Percentiles rank a stretch among this genome's conserved stretches.
These are phyloP conservation scores for Lyophyllum semitale DNA, from an alignment of 768 basidiomycete species.

Conservation along the genomic window DNA sequence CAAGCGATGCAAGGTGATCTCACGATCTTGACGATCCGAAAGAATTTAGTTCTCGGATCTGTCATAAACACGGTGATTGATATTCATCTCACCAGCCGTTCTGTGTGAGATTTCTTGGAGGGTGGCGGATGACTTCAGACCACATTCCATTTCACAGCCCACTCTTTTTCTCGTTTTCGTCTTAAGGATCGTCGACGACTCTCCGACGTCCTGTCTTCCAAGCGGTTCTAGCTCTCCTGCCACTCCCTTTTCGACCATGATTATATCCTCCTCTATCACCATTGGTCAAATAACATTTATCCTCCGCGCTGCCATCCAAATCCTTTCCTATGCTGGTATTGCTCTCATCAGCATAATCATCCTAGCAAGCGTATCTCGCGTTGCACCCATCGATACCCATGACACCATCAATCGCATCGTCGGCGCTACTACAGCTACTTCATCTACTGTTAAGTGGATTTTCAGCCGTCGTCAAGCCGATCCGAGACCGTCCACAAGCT, in stretches of 20 bases:
- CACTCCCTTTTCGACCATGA: constrained; percentile 4
- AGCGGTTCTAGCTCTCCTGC: background rate
- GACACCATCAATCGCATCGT: constrained; percentile 23
- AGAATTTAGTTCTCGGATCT: background rate
- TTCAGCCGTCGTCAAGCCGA: constrained; percentile 18
- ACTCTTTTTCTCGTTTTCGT: background rate
- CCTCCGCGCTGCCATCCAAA: constrained; percentile 25
- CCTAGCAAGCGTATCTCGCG: constrained; percentile 19
- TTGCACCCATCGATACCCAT: constrained; percentile 23
- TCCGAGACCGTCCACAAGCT: constrained; percentile 15
- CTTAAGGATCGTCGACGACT: background rate
- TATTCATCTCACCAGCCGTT: background rate
- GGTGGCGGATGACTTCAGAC: background rate
- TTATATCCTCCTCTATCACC: constrained; percentile 14
- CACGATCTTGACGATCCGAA: background rate
- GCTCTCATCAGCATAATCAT: constrained; percentile 21
- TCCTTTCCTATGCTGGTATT: constrained; percentile 20
- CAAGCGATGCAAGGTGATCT: no score
- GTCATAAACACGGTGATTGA: background rate
- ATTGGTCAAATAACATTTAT: constrained; percentile 26
- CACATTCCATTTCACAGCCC: background rate
- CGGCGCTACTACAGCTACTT: constrained; percentile 16
- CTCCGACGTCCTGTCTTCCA: background rate
- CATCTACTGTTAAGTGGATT: constrained; percentile 19
- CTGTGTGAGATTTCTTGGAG: background rate